Evolutionary conservation across 768 basidiomycete genomes (phyloP).

Genomic region (Amanita exitialis): DNA sequence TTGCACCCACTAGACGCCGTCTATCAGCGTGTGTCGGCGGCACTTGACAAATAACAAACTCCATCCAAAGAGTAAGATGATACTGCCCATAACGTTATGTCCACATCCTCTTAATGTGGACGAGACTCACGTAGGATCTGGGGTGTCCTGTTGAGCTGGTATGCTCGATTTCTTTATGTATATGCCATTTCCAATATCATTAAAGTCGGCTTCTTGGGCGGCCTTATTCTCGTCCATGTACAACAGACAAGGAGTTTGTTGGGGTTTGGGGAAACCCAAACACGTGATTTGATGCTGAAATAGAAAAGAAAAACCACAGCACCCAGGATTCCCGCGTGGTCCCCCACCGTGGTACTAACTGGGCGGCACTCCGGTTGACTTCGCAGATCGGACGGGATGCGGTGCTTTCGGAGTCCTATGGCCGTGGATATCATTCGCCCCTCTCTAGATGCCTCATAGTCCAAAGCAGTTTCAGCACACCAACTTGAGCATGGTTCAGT

Average conservation of each 20-base stretch:
- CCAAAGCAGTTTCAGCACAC: too few relatives aligned
- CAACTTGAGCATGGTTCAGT: too few relatives aligned
- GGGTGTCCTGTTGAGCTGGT: not conserved
- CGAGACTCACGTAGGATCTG: slow-evolving; percentile 12
- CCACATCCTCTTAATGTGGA: not conserved
- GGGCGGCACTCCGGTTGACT: not conserved
- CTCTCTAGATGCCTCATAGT: not conserved
- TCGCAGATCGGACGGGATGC: not conserved
- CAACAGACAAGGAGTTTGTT: not conserved
- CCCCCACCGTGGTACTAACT: not conserved
- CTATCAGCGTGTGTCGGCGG: not conserved
- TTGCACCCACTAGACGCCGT: slow-evolving; percentile 29
- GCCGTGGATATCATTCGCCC: not conserved
- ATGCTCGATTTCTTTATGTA: slow-evolving; percentile 12
- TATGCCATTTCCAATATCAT: slow-evolving; percentile 14
- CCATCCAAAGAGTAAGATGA: slow-evolving; percentile 38
- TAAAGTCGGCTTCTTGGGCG: not conserved
- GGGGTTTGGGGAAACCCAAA: too few relatives aligned
- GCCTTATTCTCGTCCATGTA: not conserved
- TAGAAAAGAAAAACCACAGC: not conserved
- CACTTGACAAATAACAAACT: slow-evolving; percentile 19
- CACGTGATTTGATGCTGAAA: too few relatives aligned
- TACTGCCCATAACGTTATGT: slow-evolving; percentile 13
- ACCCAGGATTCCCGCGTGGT: not conserved
- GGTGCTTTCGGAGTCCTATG: not conserved